A percentile compares a stretch with the other conserved stretches of the same genome.
These are phyloP conservation scores for Apiotrichum sp. DNA, from an alignment of 1,284 basidiomycete genomes.

Conservation along the genomic window DNA sequence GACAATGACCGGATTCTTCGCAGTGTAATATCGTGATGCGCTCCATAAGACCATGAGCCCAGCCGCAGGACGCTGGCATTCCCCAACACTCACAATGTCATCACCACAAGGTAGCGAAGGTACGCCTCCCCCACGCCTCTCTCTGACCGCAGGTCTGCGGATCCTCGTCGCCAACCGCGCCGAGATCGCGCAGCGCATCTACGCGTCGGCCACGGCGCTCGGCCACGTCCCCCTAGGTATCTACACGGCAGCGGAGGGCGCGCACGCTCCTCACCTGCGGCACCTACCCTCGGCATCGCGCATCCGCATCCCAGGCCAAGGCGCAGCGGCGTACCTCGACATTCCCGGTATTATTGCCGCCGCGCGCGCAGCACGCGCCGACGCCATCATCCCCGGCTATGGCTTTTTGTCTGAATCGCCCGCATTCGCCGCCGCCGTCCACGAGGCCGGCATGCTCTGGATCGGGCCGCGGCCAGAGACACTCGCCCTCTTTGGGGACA, in stretches of 20 bases:
- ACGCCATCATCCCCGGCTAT: constrained; percentile 54
- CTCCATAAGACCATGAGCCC: too few relatives aligned
- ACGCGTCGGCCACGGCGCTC: constrained; percentile 11
- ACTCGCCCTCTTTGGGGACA: constrained; percentile 59
- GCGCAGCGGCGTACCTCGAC: constrained; percentile 16
- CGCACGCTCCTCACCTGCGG: constrained; percentile 13
- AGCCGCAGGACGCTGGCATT: too few relatives aligned
- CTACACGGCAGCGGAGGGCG: constrained; percentile 9
- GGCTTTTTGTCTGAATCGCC: constrained; percentile 76
- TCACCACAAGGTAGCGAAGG: too few relatives aligned
- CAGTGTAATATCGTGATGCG: too few relatives aligned
- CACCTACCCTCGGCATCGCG: constrained; percentile 3
- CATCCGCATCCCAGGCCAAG: constrained; percentile 13
- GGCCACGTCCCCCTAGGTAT: constrained; percentile 14
- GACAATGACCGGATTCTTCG: too few relatives aligned
- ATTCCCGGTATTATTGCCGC: constrained; percentile 5
- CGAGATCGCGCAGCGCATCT: constrained; percentile 19
- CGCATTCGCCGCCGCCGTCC: constrained; percentile 55
- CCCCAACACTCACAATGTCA: too few relatives aligned
- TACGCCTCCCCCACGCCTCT: too few relatives aligned
- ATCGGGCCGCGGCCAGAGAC: constrained; percentile 57
- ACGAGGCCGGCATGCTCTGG: constrained; percentile 55
- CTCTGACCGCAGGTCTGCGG: constrained; percentile 5
- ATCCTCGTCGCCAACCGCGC: constrained; percentile 17
- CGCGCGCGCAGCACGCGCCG: constrained; percentile 8